Conservation (phyloP, 2,329 filamentous ascomycete genomes). For the Sclerotinia subarctica region DNA sequence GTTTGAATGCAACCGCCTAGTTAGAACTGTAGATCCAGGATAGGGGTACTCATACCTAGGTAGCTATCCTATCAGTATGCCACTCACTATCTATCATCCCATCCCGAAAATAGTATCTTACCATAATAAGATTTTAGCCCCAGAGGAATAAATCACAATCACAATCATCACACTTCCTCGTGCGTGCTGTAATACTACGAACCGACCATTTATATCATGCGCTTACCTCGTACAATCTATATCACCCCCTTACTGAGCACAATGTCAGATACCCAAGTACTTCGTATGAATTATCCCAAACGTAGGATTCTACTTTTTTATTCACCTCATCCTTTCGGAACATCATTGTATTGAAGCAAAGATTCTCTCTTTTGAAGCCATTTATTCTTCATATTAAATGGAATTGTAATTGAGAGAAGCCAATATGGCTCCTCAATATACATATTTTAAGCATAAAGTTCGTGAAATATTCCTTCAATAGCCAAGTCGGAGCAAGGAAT, state of each 20-base stretch:
- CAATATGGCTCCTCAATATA: not conserved
- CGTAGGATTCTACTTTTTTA: not conserved
- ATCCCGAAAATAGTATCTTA: too few relatives aligned
- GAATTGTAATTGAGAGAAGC: constrained; percentile 15
- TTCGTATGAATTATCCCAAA: not conserved
- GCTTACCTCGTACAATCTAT: not conserved
- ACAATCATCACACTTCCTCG: not conserved
- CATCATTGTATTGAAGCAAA: not conserved
- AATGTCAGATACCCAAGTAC: not conserved
- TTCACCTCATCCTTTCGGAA: not conserved
- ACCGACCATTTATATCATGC: not conserved
- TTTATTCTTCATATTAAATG: constrained; percentile 17
- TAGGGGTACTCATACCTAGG: too few relatives aligned
- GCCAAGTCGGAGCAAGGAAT: constrained; percentile 14
- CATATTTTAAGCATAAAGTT: constrained; percentile 17
- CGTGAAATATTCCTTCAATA: constrained; percentile 16
- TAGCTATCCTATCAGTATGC: too few relatives aligned
- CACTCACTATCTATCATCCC: too few relatives aligned
- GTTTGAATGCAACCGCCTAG: too few relatives aligned
- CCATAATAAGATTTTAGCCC: too few relatives aligned
- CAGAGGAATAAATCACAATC: too few relatives aligned
- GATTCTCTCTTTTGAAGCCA: not conserved
- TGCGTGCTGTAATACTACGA: too few relatives aligned
- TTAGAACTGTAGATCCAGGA: too few relatives aligned
- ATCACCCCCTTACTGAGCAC: not conserved